These are phyloP conservation scores for Purpureocillium takamizusanense DNA, from an alignment of 2,329 filamentous ascomycete species.

Conservation along the genomic window DNA sequence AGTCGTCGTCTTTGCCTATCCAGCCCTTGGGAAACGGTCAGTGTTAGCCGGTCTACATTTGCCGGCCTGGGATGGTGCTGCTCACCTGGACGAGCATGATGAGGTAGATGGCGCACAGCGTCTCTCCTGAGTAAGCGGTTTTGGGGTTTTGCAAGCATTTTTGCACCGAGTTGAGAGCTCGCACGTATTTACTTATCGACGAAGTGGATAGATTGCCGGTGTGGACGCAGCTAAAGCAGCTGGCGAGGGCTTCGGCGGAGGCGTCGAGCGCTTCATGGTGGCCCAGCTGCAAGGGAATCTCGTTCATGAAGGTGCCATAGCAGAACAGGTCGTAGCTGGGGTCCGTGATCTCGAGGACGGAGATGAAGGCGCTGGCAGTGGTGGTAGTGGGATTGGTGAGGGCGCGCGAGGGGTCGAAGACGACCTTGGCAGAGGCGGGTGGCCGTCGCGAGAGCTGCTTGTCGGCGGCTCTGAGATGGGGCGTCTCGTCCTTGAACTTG, in stretches of 20 bases:
- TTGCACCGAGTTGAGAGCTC: slow-evolving; percentile 18
- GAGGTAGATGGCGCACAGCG: slow-evolving; percentile 26
- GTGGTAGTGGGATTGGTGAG: slow-evolving; percentile 22
- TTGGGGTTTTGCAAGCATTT: slow-evolving; percentile 16
- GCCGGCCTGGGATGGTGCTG: neutral
- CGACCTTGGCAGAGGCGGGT: neutral
- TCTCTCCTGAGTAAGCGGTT: slow-evolving; percentile 18
- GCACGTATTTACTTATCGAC: slow-evolving; percentile 19
- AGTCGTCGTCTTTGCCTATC: slow-evolving; percentile 16
- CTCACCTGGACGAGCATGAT: slow-evolving; percentile 25
- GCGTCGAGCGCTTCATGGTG: slow-evolving; percentile 35
- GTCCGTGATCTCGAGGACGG: slow-evolving; percentile 27
- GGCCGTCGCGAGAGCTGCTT: slow-evolving; percentile 1
- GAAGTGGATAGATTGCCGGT: slow-evolving; percentile 10
- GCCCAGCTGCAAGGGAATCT: slow-evolving; percentile 36
- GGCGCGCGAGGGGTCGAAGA: slow-evolving; percentile 1
- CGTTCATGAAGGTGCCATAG: slow-evolving; percentile 34
- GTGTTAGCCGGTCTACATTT: neutral
- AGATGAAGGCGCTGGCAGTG: slow-evolving; percentile 16
- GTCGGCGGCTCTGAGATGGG: slow-evolving; percentile 2
- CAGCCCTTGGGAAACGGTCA: slow-evolving; percentile 14
- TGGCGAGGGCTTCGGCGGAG: slow-evolving; percentile 19
- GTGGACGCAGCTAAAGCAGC: slow-evolving; percentile 14
- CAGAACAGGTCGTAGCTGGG: slow-evolving; percentile 36
- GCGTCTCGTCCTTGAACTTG: slow-evolving; percentile 34